These are phyloP conservation scores for Cordyceps fumosorosea DNA, from an alignment of 2,329 filamentous ascomycete genomes.

Conservation along the genomic window DNA sequence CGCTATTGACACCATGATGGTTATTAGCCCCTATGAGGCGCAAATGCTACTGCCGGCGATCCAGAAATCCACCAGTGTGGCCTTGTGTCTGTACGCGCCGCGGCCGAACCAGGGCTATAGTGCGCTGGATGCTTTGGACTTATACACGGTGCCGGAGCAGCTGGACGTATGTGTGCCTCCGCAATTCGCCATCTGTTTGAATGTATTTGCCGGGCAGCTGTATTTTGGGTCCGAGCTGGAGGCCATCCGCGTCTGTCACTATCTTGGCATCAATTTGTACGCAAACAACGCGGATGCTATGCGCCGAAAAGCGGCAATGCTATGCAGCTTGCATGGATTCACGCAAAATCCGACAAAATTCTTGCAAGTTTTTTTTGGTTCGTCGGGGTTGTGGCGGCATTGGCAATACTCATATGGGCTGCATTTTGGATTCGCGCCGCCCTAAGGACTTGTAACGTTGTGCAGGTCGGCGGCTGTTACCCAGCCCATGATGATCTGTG, in stretches of 20 bases:
- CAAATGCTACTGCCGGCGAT: slow-evolving; percentile 40
- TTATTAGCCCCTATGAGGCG: slow-evolving; percentile 57
- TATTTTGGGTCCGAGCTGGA: slow-evolving; percentile 50
- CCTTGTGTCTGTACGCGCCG: slow-evolving; percentile 40
- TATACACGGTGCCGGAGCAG: neutral
- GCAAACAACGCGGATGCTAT: neutral
- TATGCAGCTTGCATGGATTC: slow-evolving; percentile 20
- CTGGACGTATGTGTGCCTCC: neutral
- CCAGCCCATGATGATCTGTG: too few species aligned
- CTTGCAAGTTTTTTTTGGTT: slow-evolving; percentile 29
- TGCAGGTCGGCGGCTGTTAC: too few species aligned
- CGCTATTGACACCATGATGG: slow-evolving; percentile 29
- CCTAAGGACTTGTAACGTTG: neutral
- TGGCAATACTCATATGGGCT: slow-evolving; percentile 29
- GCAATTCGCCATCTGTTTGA: slow-evolving; percentile 32
- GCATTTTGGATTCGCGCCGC: neutral
- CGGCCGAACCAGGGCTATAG: neutral
- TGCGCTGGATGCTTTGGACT: neutral
- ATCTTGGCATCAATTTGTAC: slow-evolving; percentile 38
- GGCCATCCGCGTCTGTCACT: slow-evolving; percentile 45
- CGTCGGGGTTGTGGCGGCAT: slow-evolving; percentile 25
- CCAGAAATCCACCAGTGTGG: slow-evolving; percentile 22
- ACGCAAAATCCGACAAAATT: slow-evolving; percentile 30
- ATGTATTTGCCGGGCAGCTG: slow-evolving; percentile 62
- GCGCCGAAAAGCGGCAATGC: too few species aligned